Conservation (phyloP, 176 grass and related monocot species). For the Cenchrus fungigraminus region DNA sequence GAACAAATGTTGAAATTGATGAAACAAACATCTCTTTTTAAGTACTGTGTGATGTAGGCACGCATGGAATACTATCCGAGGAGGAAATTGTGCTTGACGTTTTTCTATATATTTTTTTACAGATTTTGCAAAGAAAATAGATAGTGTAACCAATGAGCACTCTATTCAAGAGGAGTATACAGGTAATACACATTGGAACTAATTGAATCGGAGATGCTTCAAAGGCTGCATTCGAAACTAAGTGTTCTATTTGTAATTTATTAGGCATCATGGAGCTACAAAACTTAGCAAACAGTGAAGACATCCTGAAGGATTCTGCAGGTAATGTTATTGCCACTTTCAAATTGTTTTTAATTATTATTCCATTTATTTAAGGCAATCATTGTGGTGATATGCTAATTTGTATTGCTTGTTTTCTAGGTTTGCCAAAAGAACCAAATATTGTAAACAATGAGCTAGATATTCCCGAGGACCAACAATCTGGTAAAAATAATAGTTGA, state of each 20-base stretch:
- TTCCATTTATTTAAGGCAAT: neutral
- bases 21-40: too few relatives aligned
- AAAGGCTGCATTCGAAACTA: neutral
- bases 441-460: neutral
- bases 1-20: too few relatives aligned
- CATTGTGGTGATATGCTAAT: neutral
- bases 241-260: neutral
- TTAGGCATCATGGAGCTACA: neutral
- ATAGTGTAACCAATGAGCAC: too few relatives aligned
- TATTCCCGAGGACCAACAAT: neutral
- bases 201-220: neutral
- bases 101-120: too few relatives aligned
- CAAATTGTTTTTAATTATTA: neutral
- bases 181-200: neutral
- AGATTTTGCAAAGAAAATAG: too few relatives aligned
- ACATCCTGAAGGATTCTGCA: neutral
- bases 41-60: too few relatives aligned
- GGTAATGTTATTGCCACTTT: neutral
- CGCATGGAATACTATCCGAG: too few relatives aligned
- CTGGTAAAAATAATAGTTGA: neutral
- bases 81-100: too few relatives aligned
- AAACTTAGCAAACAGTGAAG: neutral
- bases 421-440: neutral
- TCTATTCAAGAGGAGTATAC: neutral
- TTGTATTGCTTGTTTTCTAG: neutral